Conservation (phyloP, 2,329 filamentous ascomycete genomes). For the Madurella mycetomatis region DNA sequence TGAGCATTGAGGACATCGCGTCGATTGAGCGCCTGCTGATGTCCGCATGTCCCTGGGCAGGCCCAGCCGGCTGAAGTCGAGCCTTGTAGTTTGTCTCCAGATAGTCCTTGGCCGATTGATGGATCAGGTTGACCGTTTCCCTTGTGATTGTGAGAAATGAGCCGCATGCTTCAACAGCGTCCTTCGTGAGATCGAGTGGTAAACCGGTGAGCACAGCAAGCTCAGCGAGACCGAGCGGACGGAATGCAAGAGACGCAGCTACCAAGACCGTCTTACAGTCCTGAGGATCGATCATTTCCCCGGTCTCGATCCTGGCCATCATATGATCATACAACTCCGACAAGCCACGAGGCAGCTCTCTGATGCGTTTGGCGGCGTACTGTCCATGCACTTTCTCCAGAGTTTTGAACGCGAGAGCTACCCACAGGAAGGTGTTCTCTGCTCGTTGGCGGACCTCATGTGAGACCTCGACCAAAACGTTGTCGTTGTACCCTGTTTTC, state of each 20-base stretch:
- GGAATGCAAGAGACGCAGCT: constrained; percentile 14
- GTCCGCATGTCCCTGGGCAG: constrained; percentile 14
- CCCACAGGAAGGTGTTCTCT: constrained; percentile 37
- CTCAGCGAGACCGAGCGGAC: constrained; percentile 24
- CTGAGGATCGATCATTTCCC: constrained; percentile 10
- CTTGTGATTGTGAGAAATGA: constrained; percentile 31
- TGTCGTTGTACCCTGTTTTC: constrained; percentile 11
- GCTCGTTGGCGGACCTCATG: constrained; percentile 27
- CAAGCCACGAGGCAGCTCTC: constrained; percentile 24
- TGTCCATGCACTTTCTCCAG: constrained; percentile 9
- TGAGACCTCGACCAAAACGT: constrained; percentile 10
- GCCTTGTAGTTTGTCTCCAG: constrained; percentile 16
- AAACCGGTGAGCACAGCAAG: constrained; percentile 18
- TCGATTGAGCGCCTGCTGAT: constrained; percentile 12
- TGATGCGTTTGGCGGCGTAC: constrained; percentile 18
- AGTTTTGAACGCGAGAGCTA: constrained; percentile 32
- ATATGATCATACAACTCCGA: constrained; percentile 28
- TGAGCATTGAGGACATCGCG: constrained; percentile 17
- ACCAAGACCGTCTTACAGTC: constrained; percentile 39
- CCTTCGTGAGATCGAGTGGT: constrained; percentile 9
- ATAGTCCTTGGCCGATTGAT: constrained; percentile 33
- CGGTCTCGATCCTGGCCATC: constrained; percentile 19
- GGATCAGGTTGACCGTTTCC: constrained; percentile 27
- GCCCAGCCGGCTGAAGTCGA: constrained; percentile 7
- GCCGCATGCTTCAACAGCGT: constrained; percentile 28